Evolutionary conservation across 2,329 filamentous ascomycete genomes (phyloP).

Genomic region (Pezicula neosporulosa): DNA sequence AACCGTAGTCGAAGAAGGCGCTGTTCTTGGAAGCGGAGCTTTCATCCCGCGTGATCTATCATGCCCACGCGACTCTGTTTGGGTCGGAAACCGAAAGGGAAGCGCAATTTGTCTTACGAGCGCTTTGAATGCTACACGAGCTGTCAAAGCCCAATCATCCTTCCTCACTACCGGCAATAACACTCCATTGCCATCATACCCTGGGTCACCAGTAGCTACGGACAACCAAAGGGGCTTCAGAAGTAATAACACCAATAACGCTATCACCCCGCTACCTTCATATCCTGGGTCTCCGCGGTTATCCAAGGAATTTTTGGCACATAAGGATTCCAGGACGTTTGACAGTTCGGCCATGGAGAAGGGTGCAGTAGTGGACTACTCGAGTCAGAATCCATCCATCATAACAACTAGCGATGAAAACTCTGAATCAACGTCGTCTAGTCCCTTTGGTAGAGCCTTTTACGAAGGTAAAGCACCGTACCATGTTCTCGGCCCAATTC

Average conservation of each 20-base stretch:
- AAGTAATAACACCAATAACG: too few relatives aligned
- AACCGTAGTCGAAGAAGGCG: conserved; percentile 42
- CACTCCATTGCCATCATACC: not conserved
- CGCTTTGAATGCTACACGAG: not conserved
- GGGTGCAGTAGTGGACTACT: not conserved
- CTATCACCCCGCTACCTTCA: not conserved
- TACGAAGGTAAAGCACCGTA: conserved; percentile 48
- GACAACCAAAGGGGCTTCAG: not conserved
- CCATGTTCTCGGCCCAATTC: conserved; percentile 42
- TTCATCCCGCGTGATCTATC: conserved; percentile 41
- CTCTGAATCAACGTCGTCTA: conserved; percentile 23
- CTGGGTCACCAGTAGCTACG: not conserved
- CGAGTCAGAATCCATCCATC: too few relatives aligned
- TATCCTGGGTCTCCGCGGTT: not conserved
- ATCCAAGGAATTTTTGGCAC: not conserved
- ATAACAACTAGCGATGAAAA: not conserved
- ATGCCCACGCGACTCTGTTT: conserved; percentile 44
- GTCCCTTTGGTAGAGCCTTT: conserved; percentile 53
- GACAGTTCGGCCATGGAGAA: not conserved
- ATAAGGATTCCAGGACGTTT: not conserved
- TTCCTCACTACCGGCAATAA: not conserved
- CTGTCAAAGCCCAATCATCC: not conserved
- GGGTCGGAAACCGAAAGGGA: conserved; percentile 48
- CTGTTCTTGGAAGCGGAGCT: conserved; percentile 51
- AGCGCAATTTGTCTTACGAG: conserved; percentile 41